Evolutionary conservation across 2,329 filamentous ascomycete species (phyloP).

Genomic region (Fusarium pseudoanthophilum): DNA sequence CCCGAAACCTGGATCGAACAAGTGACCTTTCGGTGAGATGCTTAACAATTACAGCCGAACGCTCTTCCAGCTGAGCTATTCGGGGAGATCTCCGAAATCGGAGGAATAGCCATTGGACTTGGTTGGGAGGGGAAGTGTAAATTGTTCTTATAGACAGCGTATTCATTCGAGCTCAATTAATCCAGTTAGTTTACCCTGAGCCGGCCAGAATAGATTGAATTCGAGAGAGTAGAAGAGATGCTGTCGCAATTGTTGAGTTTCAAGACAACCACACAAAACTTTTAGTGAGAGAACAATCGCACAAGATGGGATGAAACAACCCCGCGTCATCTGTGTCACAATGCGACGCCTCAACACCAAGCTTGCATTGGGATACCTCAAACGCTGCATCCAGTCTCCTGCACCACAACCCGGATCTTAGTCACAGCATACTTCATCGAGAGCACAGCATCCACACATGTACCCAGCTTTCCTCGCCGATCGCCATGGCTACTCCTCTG

Average conservation of each 20-base stretch:
- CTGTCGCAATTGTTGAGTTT: not conserved
- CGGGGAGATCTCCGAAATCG: slow-evolving; percentile 18
- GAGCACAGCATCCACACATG: not conserved
- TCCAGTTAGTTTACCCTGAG: no score
- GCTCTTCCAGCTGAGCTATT: slow-evolving; percentile 46
- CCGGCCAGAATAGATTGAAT: no score
- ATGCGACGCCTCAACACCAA: not conserved
- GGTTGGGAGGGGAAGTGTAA: not conserved
- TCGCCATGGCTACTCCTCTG: slow-evolving; percentile 2
- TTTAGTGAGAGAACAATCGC: not conserved
- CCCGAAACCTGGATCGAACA: slow-evolving; percentile 46
- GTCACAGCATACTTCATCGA: not conserved
- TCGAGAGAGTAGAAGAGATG: no score
- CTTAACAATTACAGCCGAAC: slow-evolving; percentile 41
- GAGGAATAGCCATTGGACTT: slow-evolving; percentile 29
- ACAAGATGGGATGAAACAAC: not conserved
- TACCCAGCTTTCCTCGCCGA: not conserved
- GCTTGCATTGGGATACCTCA: not conserved
- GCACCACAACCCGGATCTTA: no score
- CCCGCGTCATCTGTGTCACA: not conserved
- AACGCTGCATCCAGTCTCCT: no score
- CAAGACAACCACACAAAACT: no score
- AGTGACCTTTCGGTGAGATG: slow-evolving; percentile 42
- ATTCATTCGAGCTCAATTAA: rapidly evolving
- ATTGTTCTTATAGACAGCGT: not conserved